These are phyloP conservation scores for Breynia disticha DNA, from an alignment of 441 rosid genomes.

Conservation along the genomic window DNA sequence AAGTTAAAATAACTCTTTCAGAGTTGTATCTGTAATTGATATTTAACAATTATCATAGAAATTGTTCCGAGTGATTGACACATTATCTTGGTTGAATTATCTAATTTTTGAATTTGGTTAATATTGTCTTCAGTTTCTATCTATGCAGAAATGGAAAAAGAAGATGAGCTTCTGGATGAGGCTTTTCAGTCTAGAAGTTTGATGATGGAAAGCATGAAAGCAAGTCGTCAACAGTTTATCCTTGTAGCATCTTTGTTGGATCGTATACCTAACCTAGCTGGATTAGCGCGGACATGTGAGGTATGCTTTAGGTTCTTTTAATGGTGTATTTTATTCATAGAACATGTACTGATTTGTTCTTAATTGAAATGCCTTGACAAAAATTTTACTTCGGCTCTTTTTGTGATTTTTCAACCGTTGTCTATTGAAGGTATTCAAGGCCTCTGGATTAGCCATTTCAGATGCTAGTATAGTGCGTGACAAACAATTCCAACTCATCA, in stretches of 20 bases:
- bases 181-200: slow-evolving; percentile 61
- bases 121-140: background rate
- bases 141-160: slow-evolving; percentile 72
- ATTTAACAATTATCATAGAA: background rate
- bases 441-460: slow-evolving; percentile 65
- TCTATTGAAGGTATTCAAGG: slow-evolving; percentile 60
- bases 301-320: slow-evolving; percentile 26
- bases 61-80: background rate
- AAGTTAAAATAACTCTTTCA: background rate
- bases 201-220: slow-evolving; percentile 49
- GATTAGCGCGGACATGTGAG: slow-evolving; percentile 95
- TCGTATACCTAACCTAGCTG: slow-evolving; percentile 95
- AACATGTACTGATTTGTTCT: background rate
- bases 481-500: slow-evolving; percentile 92
- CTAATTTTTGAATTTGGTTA: background rate
- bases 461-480: slow-evolving; percentile 56
- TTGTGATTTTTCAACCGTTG: slow-evolving; percentile 14
- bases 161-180: slow-evolving; percentile 66
- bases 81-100: background rate
- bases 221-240: slow-evolving; percentile 63
- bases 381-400: slow-evolving; percentile 2
- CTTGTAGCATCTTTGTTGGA: slow-evolving; percentile 87
- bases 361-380: background rate
- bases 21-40: background rate
- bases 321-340: slow-evolving; percentile 3